A percentile compares a stretch with the other conserved stretches of the same genome.
Conservation (phyloP, 2,329 filamentous ascomycete species). For the Pseudodiploospora longispora region DNA sequence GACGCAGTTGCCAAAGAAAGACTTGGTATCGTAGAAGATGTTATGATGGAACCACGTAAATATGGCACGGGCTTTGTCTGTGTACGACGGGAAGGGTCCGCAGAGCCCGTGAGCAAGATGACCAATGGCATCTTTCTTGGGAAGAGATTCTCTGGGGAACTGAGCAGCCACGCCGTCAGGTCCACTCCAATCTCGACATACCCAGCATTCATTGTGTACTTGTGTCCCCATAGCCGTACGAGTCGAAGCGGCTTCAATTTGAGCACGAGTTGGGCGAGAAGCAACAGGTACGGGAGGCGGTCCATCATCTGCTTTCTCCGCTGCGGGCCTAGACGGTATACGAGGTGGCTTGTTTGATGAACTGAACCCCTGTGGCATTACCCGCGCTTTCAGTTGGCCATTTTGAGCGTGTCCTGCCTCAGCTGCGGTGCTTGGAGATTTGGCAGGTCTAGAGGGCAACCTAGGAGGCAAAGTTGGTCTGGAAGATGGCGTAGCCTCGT, state of each 20-base stretch:
- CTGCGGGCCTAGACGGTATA: constrained; percentile 6
- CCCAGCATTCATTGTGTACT: constrained; percentile 50
- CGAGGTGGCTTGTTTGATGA: constrained; percentile 3
- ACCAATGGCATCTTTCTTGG: constrained; percentile 54
- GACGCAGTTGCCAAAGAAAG: constrained; percentile 68
- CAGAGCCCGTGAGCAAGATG: constrained; percentile 76
- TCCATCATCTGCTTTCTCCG: constrained; percentile 19
- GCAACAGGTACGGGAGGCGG: constrained; percentile 46
- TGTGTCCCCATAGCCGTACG: constrained; percentile 20
- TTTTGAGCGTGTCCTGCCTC: not conserved
- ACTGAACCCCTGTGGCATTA: constrained; percentile 12
- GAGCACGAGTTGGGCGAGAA: constrained; percentile 43
- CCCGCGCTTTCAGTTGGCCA: no score
- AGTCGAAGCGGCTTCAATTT: constrained; percentile 38
- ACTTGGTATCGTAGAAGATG: constrained; percentile 71
- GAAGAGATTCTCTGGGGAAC: constrained; percentile 66
- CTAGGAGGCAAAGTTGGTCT: constrained; percentile 41
- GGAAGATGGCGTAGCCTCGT: constrained; percentile 18
- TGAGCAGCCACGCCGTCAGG: constrained; percentile 71
- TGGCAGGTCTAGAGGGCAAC: constrained; percentile 41
- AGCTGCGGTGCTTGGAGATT: constrained; percentile 15
- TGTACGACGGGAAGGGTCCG: constrained; percentile 66
- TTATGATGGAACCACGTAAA: constrained; percentile 97
- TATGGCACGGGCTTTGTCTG: constrained; percentile 86
- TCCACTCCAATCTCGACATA: constrained; percentile 80